These are phyloP conservation scores for Thalassiosira profunda DNA, from an alignment of 108 stramenopile species.

Conservation along the genomic window DNA sequence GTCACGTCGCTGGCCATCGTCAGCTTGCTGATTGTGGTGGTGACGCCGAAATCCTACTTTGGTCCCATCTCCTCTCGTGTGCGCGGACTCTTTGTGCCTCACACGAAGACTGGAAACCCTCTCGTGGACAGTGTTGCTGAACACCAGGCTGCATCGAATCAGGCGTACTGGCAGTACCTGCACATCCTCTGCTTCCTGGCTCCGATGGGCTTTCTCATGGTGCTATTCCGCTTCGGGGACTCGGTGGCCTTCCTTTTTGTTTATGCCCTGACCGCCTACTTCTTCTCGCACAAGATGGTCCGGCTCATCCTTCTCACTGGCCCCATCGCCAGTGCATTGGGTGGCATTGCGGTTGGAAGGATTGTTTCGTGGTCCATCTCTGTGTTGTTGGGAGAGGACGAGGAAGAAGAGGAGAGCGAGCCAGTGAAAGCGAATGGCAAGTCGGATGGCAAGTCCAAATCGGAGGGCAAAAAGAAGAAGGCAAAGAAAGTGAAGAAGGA, in stretches of 20 bases:
- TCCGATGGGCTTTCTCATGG: constrained; percentile 94
- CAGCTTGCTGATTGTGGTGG: constrained; percentile 46
- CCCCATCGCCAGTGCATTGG: constrained; percentile 90
- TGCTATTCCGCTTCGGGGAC: constrained; percentile 82
- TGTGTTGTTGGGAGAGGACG: constrained; percentile 58
- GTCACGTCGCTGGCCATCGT: constrained; percentile 47
- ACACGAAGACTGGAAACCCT: constrained; percentile 95
- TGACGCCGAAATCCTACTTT: constrained; percentile 95
- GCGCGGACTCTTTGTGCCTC: constrained; percentile 89
- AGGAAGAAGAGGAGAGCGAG: constrained; percentile 3
- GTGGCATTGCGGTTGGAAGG: constrained; percentile 89
- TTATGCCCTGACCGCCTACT: constrained; percentile 94
- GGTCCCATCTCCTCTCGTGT: constrained; percentile 88
- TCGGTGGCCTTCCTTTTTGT: constrained; percentile 87
- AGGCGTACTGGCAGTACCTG: constrained; percentile 98
- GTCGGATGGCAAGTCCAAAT: constrained; percentile 9
- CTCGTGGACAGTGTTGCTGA: constrained; percentile 95
- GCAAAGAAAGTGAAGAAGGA: constrained; percentile 32
- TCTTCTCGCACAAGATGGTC: constrained; percentile 98
- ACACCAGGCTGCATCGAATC: constrained; percentile 95
- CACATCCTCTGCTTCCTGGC: constrained; percentile 94
- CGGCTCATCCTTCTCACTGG: constrained; percentile 96
- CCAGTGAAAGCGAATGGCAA: constrained; percentile 20
- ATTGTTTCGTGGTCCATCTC: constrained; percentile 77
- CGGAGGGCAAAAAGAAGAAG: constrained; percentile 53